Evolutionary conservation across 257 asterid species (phyloP), one percentile per base, ranked within the genome.

Genomic region (Cordia subcordata): DNA sequence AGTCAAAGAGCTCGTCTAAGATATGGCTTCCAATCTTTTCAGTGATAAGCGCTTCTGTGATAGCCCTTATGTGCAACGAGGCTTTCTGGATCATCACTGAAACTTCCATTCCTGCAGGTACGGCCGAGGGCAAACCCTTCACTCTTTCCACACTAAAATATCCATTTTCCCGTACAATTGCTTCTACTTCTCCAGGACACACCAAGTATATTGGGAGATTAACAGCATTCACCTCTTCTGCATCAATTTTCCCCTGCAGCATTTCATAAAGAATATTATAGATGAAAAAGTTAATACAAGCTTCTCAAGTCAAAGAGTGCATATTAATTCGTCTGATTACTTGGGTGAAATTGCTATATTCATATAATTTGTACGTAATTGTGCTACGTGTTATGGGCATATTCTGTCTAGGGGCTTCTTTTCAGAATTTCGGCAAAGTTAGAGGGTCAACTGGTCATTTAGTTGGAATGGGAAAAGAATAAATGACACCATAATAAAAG

Each of bases 111-210:
- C n/a, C n/a, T n/a, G n/a, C n/a, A n/a, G 20, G 13, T 8, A 11
- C 20, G 35, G 15, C 47, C 10, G 12, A 1, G 27, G 57, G 57
- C 17, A 53, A 22, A 53, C 65, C 16, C 47, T 75, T 80, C 68
- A 77, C 67, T 67, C 59, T 69, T 59, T 82, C 82, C 2, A 77
- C 71, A 32, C 53, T 67, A 68, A 81, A 81, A 61, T 46, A 55
- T 5, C 55, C 47, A 42, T 42, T 42, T 42, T 42, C 10, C 2
- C 10, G 12, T 11, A 42, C 10, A 14, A 42, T 8, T 42, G 12
- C 47, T 11, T 42, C 47, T 42, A 42, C 4, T 14, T 42, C 47
- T 42, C 10, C 8, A 42, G 47, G 47, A 42, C 8, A 42, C 47
- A 14, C 47, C 10, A 42, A 42, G 10, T 42, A 42, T 14, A 42